Base-by-base conservation (phyloP, 805 yeast species). In the Cyberlindnera xylosilytica region DNA sequence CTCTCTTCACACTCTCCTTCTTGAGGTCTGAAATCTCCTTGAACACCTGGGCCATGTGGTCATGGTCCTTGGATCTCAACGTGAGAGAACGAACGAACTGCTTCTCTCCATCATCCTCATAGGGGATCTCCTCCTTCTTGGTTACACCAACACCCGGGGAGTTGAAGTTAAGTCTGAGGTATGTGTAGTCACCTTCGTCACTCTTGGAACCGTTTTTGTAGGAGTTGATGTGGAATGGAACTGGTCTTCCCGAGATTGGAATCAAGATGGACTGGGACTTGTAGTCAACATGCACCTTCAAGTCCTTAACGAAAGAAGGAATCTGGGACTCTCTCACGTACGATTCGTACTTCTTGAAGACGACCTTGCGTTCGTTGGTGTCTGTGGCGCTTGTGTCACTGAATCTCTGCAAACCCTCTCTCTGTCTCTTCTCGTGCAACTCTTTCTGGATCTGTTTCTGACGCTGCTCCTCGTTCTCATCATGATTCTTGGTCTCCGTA, bases 161-260 rank as follows among this genome's bases (percentile, higher is more conserved):
- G 62, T 90, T 81, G 73, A 91, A 88, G 62, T 91, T 91, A 58
- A 91, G 73, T 64, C 99, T 80, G 57, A 91, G 62, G 59, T 87
- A 90, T 1, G 96, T 89, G 63, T 78, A 89, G 53, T 90, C 97
- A 40, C 97, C 98, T 70, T 93, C 98, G 58, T 93, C 99, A 50
- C 83, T 87, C 58, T 89, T 90, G 10, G 96, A 85, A 38, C 97
- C 98, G 60, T 87, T 90, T 58, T 90, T 91, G 68, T 86, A 90
- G 4, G 97, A 73, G 62, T 88, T 88, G 59, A 91, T 89, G 63
- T 91, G 99, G 73, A 93, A 91, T 19, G 99, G 99, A 39, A 93
- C 98, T 1, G 98, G 97, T 57, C 98, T 76, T 49, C 99, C 99
- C 57, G 83, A 78, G 45, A 91, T 84, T 39, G 99, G 99, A 45